These are phyloP conservation scores for Wickerhamomyces kurtzmanii DNA, from an alignment of 805 yeast species.

Conservation along the genomic window DNA sequence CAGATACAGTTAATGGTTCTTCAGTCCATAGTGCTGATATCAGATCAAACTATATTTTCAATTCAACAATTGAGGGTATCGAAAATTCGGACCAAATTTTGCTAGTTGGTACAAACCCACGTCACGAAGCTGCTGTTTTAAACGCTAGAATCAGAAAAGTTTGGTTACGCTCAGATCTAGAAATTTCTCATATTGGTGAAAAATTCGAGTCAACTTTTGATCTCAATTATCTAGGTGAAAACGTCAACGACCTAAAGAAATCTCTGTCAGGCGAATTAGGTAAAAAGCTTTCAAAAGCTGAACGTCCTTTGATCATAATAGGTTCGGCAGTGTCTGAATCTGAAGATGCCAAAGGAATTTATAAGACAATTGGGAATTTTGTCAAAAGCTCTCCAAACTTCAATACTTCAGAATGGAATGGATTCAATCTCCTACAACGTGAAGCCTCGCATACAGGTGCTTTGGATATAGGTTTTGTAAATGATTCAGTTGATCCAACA, in stretches of 20 bases:
- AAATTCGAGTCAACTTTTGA: conserved; percentile 70
- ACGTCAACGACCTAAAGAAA: conserved; percentile 40
- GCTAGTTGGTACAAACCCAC: conserved; percentile 78
- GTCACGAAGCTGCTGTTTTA: conserved; percentile 84
- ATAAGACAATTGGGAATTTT: conserved; percentile 50
- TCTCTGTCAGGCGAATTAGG: conserved; percentile 68
- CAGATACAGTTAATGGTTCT: conserved; percentile 54
- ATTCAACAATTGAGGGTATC: conserved; percentile 68
- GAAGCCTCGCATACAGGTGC: conserved; percentile 87
- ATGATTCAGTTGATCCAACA: conserved; percentile 25
- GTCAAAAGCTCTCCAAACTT: conserved; percentile 45
- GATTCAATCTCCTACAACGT: conserved; percentile 71
- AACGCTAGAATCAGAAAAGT: conserved; percentile 76
- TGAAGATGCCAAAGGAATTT: conserved; percentile 52
- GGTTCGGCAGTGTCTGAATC: conserved; percentile 75
- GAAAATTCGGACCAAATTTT: conserved; percentile 78
- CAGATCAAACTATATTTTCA: conserved; percentile 73
- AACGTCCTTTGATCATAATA: conserved; percentile 67
- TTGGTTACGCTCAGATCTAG: conserved; percentile 63
- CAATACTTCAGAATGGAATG: conserved; percentile 71
- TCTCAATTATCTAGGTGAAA: conserved; percentile 51
- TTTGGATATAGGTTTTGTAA: conserved; percentile 70
- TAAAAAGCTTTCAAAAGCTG: conserved; percentile 52
- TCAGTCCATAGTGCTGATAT: conserved; percentile 61
- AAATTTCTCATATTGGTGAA: conserved; percentile 68